Conservation (phyloP, 1,284 basidiomycete genomes). For the Mycena sp. region DNA sequence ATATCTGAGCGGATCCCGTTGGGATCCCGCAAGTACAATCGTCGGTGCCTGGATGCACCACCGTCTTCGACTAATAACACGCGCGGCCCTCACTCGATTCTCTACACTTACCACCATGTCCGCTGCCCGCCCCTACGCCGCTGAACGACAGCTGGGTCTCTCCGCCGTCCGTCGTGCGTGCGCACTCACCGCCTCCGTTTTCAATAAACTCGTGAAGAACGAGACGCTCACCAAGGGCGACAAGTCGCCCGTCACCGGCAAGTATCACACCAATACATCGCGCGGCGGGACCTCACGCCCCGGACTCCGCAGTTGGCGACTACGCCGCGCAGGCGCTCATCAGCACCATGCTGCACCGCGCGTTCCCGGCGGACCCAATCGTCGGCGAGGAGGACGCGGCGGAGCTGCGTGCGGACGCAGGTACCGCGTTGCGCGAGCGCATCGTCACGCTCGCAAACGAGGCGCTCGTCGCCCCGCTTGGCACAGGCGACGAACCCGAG, state of each 20-base stretch:
- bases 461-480: conserved; percentile 69
- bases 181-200: conserved; percentile 85
- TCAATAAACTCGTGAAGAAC: conserved; percentile 86
- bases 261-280: conserved; percentile 28
- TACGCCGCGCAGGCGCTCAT: conserved; percentile 92
- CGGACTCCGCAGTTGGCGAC: conserved; percentile 77
- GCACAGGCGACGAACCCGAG: conserved; percentile 56
- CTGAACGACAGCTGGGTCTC: conserved; percentile 80
- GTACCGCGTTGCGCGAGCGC: conserved; percentile 66
- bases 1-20: too few relatives aligned
- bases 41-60: conserved; percentile 15
- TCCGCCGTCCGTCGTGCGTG: conserved; percentile 93
- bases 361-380: conserved; percentile 89
- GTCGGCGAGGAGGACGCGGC: conserved; percentile 96
- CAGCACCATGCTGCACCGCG: conserved; percentile 76
- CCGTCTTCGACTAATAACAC: neutral
- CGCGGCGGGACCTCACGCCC: neutral
- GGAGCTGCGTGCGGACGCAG: conserved; percentile 72
- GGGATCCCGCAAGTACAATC: too few relatives aligned
- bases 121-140: conserved; percentile 40
- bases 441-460: conserved; percentile 90
- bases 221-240: conserved; percentile 94
- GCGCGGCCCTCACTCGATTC: conserved; percentile 5
- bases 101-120: conserved; percentile 32
- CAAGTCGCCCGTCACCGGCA: conserved; percentile 96